These are phyloP conservation scores for Boechera retrofracta DNA, from an alignment of 345 rosid genomes.

Conservation along the genomic window DNA sequence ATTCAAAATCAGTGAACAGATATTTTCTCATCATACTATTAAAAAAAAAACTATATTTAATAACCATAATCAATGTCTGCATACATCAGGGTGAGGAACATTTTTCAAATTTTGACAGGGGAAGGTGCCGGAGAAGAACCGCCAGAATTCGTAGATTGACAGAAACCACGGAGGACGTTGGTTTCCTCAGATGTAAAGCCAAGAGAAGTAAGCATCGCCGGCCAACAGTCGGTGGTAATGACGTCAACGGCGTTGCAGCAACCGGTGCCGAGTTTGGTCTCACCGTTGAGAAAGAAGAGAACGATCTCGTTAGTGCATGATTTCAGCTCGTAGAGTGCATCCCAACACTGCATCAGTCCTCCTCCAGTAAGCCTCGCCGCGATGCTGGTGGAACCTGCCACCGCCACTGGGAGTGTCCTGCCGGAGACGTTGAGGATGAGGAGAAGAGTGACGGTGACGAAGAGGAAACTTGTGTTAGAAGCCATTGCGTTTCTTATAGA, in stretches of 20 bases:
- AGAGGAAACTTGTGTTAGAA: conserved; percentile 32
- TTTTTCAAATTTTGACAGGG: conserved; percentile 19
- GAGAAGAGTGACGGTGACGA: conserved; percentile 3
- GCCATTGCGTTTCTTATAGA: conserved; percentile 10
- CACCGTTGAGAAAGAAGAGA: conserved; percentile 64
- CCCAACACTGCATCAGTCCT: conserved; percentile 68
- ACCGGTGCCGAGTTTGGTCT: conserved; percentile 51
- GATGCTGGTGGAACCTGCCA: conserved; percentile 27
- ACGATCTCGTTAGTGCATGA: conserved; percentile 73
- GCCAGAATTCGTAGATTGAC: conserved; percentile 32
- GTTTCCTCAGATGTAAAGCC: conserved; percentile 71
- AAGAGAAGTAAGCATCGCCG: conserved; percentile 72
- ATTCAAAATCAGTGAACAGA: not conserved
- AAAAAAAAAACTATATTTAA: not conserved
- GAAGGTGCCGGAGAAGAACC: conserved; percentile 41
- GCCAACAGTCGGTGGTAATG: conserved; percentile 74
- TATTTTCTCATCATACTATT: not conserved
- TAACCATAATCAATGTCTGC: conserved; percentile 15
- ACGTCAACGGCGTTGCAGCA: conserved; percentile 67
- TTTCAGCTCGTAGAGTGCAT: conserved; percentile 60
- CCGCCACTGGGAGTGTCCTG: not conserved
- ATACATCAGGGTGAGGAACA: conserved; percentile 7
- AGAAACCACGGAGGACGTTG: conserved; percentile 63
- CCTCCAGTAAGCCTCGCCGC: conserved; percentile 44
- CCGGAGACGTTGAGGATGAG: conserved; percentile 22